Conservation (phyloP, 2,329 filamentous ascomycete genomes). For the Ophiostoma ips region DNA sequence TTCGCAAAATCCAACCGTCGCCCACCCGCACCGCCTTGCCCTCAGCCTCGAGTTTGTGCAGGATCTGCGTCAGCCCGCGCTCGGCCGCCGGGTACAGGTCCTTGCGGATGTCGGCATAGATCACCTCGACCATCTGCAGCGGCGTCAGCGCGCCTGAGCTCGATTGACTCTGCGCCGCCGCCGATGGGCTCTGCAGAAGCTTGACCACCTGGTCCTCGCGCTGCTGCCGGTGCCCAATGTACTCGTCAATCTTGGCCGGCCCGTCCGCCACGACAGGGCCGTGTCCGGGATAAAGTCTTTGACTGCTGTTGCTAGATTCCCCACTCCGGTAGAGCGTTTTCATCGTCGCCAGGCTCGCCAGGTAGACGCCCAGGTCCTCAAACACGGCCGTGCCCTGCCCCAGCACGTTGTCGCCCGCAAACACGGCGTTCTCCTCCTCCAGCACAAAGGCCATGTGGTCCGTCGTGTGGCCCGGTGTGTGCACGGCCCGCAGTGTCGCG, state of each 20-base stretch:
- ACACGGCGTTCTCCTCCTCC: constrained; percentile 50
- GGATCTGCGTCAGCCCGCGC: constrained; percentile 60
- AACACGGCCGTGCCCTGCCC: constrained; percentile 64
- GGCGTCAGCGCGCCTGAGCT: constrained; percentile 43
- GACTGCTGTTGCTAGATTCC: constrained; percentile 29
- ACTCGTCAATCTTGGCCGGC: constrained; percentile 58
- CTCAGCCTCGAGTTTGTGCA: constrained; percentile 65
- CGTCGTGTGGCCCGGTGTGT: constrained; percentile 55
- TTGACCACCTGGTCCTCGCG: constrained; percentile 66
- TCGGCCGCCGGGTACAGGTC: constrained; percentile 64
- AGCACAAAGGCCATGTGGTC: constrained; percentile 57
- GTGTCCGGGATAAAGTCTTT: constrained; percentile 70
- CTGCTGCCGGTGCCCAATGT: constrained; percentile 66
- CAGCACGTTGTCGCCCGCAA: constrained; percentile 62
- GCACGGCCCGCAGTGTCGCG: constrained; percentile 45
- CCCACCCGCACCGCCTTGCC: constrained; percentile 40
- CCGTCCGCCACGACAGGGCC: constrained; percentile 66
- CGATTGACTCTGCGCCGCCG: neutral
- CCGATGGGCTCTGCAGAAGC: constrained; percentile 33
- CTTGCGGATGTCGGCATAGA: constrained; percentile 70
- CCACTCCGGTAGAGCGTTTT: constrained; percentile 20
- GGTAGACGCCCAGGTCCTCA: constrained; percentile 49
- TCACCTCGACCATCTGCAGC: constrained; percentile 74
- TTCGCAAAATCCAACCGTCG: constrained; percentile 30
- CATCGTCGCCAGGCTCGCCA: constrained; percentile 49